These are phyloP conservation scores for Lactarius indigo DNA, from an alignment of 768 basidiomycete species.

Conservation along the genomic window DNA sequence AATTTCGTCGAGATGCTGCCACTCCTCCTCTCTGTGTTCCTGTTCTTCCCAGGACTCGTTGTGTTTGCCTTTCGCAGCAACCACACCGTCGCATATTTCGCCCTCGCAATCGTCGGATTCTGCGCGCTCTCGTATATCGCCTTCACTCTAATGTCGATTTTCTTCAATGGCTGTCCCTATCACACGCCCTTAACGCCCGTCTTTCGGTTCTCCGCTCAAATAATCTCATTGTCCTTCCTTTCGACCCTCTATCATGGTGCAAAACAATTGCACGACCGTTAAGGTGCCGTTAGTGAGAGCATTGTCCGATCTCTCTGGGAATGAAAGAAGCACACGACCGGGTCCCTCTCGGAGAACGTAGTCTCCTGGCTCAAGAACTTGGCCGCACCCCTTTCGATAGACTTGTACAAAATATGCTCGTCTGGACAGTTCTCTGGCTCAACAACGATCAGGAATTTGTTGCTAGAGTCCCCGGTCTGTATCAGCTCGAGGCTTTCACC, in stretches of 20 bases:
- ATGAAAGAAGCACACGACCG: too few relatives aligned
- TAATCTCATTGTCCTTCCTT: neutral
- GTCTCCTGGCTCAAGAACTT: neutral
- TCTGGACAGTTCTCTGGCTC: neutral
- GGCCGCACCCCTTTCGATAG: neutral
- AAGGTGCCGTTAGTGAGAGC: too few relatives aligned
- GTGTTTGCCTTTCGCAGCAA: slow-evolving; percentile 5
- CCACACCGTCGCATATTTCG: slow-evolving; percentile 1
- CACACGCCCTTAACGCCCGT: slow-evolving; percentile 1
- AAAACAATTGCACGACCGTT: too few relatives aligned
- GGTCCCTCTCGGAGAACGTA: neutral
- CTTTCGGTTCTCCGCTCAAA: neutral
- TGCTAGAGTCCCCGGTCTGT: too few relatives aligned
- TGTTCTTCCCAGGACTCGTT: slow-evolving; percentile 15
- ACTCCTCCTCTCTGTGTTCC: slow-evolving; percentile 8
- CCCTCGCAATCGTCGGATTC: neutral
- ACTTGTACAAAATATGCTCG: neutral
- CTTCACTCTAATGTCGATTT: neutral
- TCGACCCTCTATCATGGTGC: too few relatives aligned
- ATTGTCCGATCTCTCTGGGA: too few relatives aligned
- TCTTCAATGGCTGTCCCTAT: slow-evolving; percentile 6
- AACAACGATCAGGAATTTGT: too few relatives aligned
- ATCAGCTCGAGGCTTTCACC: neutral
- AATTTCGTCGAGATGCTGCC: slow-evolving; percentile 11
- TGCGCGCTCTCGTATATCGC: neutral